Percentiles rank a stretch among this genome's conserved stretches.
These are phyloP conservation scores for Colletotrichum magnum DNA, from an alignment of 2,329 filamentous ascomycete genomes.

Conservation along the genomic window DNA sequence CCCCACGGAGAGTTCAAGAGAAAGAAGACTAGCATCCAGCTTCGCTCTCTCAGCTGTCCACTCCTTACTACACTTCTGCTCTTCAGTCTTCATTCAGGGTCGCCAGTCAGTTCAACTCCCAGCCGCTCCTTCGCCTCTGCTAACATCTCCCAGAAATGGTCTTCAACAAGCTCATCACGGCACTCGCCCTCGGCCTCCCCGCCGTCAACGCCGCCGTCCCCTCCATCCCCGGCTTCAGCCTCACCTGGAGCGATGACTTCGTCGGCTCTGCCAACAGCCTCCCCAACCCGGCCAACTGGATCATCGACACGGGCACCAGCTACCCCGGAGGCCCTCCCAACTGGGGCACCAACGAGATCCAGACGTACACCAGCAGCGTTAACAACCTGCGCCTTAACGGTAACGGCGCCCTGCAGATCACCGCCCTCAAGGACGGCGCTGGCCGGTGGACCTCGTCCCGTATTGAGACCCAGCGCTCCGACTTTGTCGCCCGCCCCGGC, in stretches of 20 bases:
- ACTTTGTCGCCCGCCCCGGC: constrained; percentile 53
- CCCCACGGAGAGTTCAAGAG: no score
- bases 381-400: constrained; percentile 65
- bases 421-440: constrained; percentile 57
- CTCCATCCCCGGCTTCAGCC: constrained; percentile 40
- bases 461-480: constrained; percentile 54
- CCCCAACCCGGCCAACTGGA: constrained; percentile 58
- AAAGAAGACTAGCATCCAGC: not conserved
- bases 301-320: constrained; percentile 57
- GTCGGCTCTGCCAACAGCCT: constrained; percentile 48
- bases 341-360: constrained; percentile 65
- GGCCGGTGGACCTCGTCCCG: constrained; percentile 60
- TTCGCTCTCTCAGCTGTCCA: not conserved
- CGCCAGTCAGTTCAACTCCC: no score
- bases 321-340: constrained; percentile 61
- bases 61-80: no score
- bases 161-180: constrained; percentile 21
- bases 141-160: constrained; percentile 17
- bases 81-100: no score
- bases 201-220: constrained; percentile 38
- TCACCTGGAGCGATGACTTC: constrained; percentile 53
- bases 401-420: constrained; percentile 59
- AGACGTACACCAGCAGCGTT: constrained; percentile 59
- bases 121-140: not conserved
- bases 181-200: constrained; percentile 21